These are phyloP conservation scores for Yamadazyma atlantica DNA, from an alignment of 1,139 yeast genomes.

Conservation along the genomic window DNA sequence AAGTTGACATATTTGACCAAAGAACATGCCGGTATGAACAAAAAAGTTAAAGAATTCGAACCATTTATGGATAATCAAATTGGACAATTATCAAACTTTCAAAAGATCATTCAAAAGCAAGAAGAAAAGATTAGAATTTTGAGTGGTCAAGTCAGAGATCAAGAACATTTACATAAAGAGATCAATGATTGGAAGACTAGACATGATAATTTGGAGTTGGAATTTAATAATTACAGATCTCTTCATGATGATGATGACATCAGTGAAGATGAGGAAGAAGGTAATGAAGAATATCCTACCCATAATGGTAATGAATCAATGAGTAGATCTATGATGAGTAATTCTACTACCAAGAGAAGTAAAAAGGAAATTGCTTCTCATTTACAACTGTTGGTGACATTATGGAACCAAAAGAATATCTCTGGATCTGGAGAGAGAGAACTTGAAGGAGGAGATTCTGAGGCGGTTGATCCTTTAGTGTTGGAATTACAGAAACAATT, in stretches of 20 bases:
- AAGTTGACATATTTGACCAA: slow-evolving; percentile 45
- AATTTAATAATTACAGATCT: slow-evolving; percentile 42
- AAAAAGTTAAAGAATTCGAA: slow-evolving; percentile 47
- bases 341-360: slow-evolving; percentile 23
- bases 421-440: slow-evolving; percentile 4
- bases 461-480: slow-evolving; percentile 29
- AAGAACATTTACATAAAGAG: slow-evolving; percentile 46
- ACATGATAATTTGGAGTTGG: slow-evolving; percentile 44
- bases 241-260: slow-evolving; percentile 34
- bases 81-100: slow-evolving; percentile 52
- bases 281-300: slow-evolving; percentile 17
- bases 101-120: slow-evolving; percentile 55
- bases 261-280: slow-evolving; percentile 27
- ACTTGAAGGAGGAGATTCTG: slow-evolving; percentile 7
- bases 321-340: slow-evolving; percentile 28
- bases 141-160: slow-evolving; percentile 42
- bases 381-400: slow-evolving; percentile 37
- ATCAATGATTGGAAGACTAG: slow-evolving; percentile 48
- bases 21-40: slow-evolving; percentile 44
- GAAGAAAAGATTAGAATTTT: slow-evolving; percentile 45
- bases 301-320: slow-evolving; percentile 16
- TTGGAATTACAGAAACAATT: slow-evolving; percentile 47
- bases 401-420: slow-evolving; percentile 28
- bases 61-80: slow-evolving; percentile 58
- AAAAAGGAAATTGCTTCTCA: slow-evolving; percentile 40